Evolutionary conservation across 345 rosid species (phyloP), one percentile per base, ranked within the genome.

Genomic region (Syzygium oleosum): DNA sequence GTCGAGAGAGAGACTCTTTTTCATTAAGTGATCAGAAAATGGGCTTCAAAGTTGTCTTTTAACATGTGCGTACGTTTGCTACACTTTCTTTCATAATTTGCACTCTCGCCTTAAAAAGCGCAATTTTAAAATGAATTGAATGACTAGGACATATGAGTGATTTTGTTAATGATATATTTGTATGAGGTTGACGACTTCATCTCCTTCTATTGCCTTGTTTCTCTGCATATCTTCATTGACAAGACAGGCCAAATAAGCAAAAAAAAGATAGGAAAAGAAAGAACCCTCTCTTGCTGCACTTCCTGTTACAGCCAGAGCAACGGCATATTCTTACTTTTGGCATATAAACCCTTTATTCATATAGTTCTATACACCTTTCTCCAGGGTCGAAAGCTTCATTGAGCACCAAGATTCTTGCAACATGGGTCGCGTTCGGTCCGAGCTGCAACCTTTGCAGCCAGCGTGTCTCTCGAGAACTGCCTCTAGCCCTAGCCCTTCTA

Each of bases 381-480:
- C 41, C 88, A 97, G 99, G 92, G 99, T 96, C 84, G 99, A 97
- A 92, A 96, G 98, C 88, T 97, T 97, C 93, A 97, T 97, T 34
- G 98, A 97, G 87, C 99, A 97, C 86, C 99, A 97, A 94, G 99
- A 95, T 88, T 90, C 93, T 79, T 97, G 99, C 95, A 91, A 89
- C 85, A 92, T 93, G 92, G 94, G 97, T 52, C 91, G 92, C 63
- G 88, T 90, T 59, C 78, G n/a, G 63, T 85, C 93, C 31, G 94
- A 92, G 84, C 87, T 92, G 51, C 97, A 89, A 58, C 87, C 91
- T 9, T 53, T 90, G 73, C 96, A 92, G 86, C 92, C 89, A 11
- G 91, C 92, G 25, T 92, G 96, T 88, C 89, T 95, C 85, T 94
- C 96, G 2, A 90, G 95, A 90, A 95, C 96, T 2, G 91, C 95